Evolutionary conservation across 768 basidiomycete genomes (phyloP).

Genomic region (Boletus rufocinnamomeus): DNA sequence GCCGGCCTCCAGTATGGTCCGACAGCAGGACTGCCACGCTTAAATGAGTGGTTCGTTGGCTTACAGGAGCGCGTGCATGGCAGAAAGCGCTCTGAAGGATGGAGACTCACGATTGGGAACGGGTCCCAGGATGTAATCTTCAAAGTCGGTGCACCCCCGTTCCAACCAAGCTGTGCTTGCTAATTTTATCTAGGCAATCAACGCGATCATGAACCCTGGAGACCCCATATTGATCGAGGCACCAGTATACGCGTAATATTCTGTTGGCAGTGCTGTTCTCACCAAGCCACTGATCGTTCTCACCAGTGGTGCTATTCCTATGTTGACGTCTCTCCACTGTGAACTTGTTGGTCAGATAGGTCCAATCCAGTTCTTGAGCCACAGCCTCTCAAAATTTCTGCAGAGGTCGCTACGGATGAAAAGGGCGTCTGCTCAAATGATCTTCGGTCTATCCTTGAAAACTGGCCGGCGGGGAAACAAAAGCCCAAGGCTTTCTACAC

Average conservation of each 20-base stretch:
- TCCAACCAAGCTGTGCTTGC: conserved; percentile 4
- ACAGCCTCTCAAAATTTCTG: conserved; percentile 6
- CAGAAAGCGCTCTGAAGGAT: conserved; percentile 60
- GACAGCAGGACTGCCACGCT: conserved; percentile 64
- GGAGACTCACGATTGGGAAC: conserved; percentile 75
- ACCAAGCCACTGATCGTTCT: conserved; percentile 12
- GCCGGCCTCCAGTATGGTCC: conserved; percentile 76
- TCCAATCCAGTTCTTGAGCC: neutral
- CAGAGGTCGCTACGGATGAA: conserved; percentile 79
- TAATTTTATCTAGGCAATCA: conserved; percentile 54
- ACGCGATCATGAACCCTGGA: conserved; percentile 71
- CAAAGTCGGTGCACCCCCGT: conserved; percentile 54
- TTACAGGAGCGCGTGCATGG: conserved; percentile 74
- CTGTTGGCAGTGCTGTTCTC: conserved; percentile 14
- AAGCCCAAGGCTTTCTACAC: conserved; percentile 83
- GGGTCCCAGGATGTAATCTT: conserved; percentile 90
- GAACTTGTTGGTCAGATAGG: conserved; percentile 54
- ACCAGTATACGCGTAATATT: conserved; percentile 70
- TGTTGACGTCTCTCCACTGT: conserved; percentile 56
- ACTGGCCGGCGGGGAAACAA: conserved; percentile 71
- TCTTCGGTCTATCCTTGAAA: conserved; percentile 64
- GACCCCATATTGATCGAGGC: conserved; percentile 83
- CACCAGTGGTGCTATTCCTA: conserved; percentile 63
- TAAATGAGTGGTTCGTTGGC: conserved; percentile 67
- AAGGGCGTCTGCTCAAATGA: conserved; percentile 63